phyloP scores from a whole-genome alignment of 2,329 filamentous ascomycete species.

The Hymenoscyphus fructigenus region DNA sequence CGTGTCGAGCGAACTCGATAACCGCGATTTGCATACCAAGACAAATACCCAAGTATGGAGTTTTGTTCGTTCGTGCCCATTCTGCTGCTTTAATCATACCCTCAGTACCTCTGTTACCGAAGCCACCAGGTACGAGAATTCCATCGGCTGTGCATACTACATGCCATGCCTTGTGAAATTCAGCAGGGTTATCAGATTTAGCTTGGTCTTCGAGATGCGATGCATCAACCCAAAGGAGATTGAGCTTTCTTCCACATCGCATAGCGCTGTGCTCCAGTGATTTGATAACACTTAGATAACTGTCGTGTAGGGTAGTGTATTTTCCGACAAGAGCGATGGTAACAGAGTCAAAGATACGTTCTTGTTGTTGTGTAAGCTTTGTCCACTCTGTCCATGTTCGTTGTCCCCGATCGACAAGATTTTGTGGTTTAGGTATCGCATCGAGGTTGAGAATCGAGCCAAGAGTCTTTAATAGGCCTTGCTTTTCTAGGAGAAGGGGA shows the following conservation, averaged over 20 bases:
- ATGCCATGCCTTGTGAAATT: conserved; percentile 86
- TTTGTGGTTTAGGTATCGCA: conserved; percentile 49
- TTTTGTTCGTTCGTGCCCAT: conserved; percentile 80
- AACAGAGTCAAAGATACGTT: conserved; percentile 67
- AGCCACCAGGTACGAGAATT: conserved; percentile 59
- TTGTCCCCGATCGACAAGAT: conserved; percentile 60
- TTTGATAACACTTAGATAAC: conserved; percentile 82
- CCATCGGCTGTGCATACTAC: conserved; percentile 67
- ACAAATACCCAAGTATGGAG: conserved; percentile 86
- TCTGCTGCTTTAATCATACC: conserved; percentile 89
- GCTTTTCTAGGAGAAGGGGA: conserved; percentile 83
- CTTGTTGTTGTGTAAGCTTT: conserved; percentile 63
- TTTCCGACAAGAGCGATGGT: conserved; percentile 89
- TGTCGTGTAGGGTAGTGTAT: conserved; percentile 81
- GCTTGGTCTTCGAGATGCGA: conserved; percentile 74
- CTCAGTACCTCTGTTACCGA: conserved; percentile 71
- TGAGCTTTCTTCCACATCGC: conserved; percentile 76
- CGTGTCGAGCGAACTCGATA: conserved; percentile 79
- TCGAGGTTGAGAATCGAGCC: conserved; percentile 65
- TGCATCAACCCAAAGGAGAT: conserved; percentile 82
- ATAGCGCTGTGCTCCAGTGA: conserved; percentile 89
- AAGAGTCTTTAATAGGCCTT: conserved; percentile 70
- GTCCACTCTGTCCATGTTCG: conserved; percentile 67
- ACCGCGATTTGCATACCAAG: conserved; percentile 76
- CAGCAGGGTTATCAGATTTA: conserved; percentile 61